Conservation (phyloP, 495 filamentous ascomycete species). For the Entonaema liquescens region DNA sequence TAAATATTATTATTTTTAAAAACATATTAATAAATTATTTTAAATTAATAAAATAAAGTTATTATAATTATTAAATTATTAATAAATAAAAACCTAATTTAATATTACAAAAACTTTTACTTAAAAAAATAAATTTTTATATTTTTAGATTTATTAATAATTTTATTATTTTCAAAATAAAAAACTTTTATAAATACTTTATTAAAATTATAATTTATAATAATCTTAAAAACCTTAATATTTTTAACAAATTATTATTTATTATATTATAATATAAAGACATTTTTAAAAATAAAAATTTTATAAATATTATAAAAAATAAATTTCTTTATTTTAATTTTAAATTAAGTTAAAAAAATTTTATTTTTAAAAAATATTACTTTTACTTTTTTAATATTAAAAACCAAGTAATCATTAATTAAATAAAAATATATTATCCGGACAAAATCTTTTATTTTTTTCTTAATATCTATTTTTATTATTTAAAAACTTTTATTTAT, state of each 20-base stretch:
- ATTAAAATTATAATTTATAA: conserved; percentile 4
- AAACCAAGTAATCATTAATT: not conserved
- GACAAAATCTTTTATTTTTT: not conserved
- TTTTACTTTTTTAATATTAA: not conserved
- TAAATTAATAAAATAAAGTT: not conserved
- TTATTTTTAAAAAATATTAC: not conserved
- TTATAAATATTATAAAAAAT: not conserved
- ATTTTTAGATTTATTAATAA: not conserved
- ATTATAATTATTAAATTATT: not conserved
- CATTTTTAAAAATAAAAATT: conserved; percentile 3
- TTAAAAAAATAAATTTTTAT: not conserved
- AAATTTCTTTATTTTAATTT: not conserved
- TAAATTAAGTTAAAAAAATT: not conserved
- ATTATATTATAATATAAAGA: not conserved
- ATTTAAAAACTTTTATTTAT: not conserved
- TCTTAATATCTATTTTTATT: not conserved
- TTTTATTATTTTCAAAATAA: not conserved
- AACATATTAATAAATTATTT: not conserved
- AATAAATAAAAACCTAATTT: not conserved
- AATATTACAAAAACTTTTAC: not conserved
- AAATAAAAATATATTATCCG: not conserved
- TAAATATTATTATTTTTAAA: not conserved
- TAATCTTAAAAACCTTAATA: not conserved
- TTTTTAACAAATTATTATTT: not conserved
- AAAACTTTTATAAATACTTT: not conserved